Percentiles rank a stretch among this genome's conserved stretches.
These are phyloP conservation scores for Magnusiomyces tetraspermus DNA, from an alignment of 1,139 yeast species.

Conservation along the genomic window DNA sequence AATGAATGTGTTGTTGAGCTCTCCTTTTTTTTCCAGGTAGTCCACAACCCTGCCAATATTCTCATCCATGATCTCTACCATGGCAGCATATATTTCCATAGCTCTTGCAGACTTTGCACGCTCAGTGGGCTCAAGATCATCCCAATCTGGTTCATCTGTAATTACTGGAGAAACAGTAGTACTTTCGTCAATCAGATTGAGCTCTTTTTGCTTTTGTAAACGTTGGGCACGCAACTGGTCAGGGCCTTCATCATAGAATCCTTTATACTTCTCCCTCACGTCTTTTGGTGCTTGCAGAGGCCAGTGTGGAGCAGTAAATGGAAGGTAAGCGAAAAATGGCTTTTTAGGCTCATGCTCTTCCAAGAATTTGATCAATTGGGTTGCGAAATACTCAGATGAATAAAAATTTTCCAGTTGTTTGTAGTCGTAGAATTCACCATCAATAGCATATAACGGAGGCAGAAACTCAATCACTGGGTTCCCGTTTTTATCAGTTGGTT, in stretches of 20 bases:
- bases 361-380: conserved; percentile 36
- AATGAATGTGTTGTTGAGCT: conserved; percentile 45
- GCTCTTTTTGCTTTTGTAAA: conserved; percentile 34
- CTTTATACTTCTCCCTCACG: conserved; percentile 40
- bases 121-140: conserved; percentile 35
- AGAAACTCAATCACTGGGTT: conserved; percentile 18
- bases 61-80: conserved; percentile 47
- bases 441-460: conserved; percentile 30
- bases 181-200: conserved; percentile 40
- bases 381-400: conserved; percentile 40
- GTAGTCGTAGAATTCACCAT: conserved; percentile 32
- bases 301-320: conserved; percentile 58
- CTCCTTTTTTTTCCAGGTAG: conserved; percentile 35
- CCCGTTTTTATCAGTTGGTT: conserved; percentile 32
- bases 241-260: conserved; percentile 44
- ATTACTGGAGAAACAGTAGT: conserved; percentile 41
- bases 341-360: conserved; percentile 16
- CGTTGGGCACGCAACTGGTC: conserved; percentile 36
- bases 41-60: conserved; percentile 42
- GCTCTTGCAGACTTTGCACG: conserved; percentile 34
- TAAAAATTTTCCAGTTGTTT: conserved; percentile 36
- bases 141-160: conserved; percentile 34
- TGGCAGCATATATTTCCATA: conserved; percentile 52
- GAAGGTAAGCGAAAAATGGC: conserved; percentile 45
- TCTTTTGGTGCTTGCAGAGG: conserved; percentile 49